Evolutionary conservation across 2,329 filamentous ascomycete species (phyloP).

Genomic region (Coniella lustricola): DNA sequence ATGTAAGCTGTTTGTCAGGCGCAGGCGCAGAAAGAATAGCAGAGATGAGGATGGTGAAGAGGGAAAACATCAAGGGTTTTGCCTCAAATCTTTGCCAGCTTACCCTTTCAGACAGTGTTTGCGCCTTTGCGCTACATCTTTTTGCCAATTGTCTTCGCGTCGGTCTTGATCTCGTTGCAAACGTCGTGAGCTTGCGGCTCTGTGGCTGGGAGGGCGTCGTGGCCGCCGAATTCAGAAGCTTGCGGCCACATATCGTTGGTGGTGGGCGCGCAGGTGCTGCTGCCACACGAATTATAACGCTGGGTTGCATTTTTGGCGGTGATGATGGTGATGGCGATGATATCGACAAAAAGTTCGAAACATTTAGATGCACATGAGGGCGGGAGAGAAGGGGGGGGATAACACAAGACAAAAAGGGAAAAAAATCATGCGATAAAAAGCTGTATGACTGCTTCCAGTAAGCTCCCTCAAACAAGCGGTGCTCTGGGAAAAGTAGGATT

Average conservation of each 20-base stretch:
- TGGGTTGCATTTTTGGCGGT: conserved; percentile 26
- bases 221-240: conserved; percentile 18
- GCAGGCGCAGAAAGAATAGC: not conserved
- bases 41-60: not conserved
- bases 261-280: conserved; percentile 23
- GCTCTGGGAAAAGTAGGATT: too few species aligned
- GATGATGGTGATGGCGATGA: too few species aligned
- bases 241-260: conserved; percentile 25
- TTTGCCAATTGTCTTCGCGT: conserved; percentile 8
- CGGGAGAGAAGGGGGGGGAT: not conserved
- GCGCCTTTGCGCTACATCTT: conserved; percentile 7
- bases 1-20: conserved; percentile 5
- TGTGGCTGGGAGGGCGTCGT: conserved; percentile 15
- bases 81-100: not conserved
- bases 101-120: conserved; percentile 8
- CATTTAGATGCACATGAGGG: conserved; percentile 6
- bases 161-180: conserved; percentile 17
- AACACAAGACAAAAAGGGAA: too few species aligned
- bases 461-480: too few species aligned
- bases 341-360: not conserved
- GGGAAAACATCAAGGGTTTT: not conserved
- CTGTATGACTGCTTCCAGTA: too few species aligned
- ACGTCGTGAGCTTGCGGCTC: conserved; percentile 17
- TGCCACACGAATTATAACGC: conserved; percentile 27
- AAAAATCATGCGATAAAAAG: too few species aligned